These are phyloP conservation scores for Pseudisothecium myosuroides DNA, from an alignment of 225 moss, liverwort and hornwort species.

Conservation along the genomic window DNA sequence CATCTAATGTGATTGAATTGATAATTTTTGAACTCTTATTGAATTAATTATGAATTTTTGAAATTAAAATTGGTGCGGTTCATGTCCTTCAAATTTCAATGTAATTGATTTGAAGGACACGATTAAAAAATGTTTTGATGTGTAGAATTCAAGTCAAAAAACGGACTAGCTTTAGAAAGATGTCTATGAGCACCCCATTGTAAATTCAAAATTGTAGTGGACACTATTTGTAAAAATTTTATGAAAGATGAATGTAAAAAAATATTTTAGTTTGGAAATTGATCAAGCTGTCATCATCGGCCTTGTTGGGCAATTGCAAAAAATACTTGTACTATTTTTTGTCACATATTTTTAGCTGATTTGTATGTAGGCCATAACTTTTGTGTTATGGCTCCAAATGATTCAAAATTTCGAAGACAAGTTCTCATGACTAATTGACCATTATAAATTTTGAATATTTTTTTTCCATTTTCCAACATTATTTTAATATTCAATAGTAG, in stretches of 20 bases:
- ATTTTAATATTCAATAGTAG: no score
- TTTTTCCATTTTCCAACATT: no score
- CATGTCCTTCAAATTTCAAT: no score
- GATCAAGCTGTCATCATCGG: not conserved
- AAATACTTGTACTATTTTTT: not conserved
- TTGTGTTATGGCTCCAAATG: no score
- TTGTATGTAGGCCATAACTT: no score
- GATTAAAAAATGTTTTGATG: not conserved
- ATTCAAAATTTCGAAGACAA: no score
- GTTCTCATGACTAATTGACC: no score
- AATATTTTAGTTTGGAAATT: not conserved
- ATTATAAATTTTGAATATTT: no score
- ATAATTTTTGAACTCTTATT: not conserved
- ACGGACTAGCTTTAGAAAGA: fast-evolving
- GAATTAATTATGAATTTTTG: not conserved
- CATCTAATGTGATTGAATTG: not conserved
- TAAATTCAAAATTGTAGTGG: not conserved
- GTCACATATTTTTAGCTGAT: no score
- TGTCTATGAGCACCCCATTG: not conserved
- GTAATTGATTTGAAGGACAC: no score
- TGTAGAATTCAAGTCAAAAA: not conserved
- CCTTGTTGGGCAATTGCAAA: not conserved
- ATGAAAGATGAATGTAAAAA: not conserved
- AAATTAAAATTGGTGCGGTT: not conserved
- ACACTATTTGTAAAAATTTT: not conserved